Evolutionary conservation across 352 stramenopile genomes (phyloP).

Genomic region (Globisporangium solare): DNA sequence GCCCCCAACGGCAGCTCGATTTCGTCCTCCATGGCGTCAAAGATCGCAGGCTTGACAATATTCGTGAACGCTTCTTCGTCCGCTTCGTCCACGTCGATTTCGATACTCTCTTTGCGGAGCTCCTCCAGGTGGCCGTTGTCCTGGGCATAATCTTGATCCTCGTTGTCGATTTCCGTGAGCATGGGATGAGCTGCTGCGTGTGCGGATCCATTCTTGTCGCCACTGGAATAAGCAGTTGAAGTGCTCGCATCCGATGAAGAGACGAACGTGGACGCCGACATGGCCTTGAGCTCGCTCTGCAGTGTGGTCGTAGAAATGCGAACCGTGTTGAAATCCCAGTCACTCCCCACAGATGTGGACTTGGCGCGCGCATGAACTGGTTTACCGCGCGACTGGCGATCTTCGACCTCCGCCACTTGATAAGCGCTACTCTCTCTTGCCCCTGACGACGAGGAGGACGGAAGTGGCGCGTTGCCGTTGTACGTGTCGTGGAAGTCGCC

Average conservation of each 20-base stretch:
- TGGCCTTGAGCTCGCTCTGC: slow-evolving; percentile 2
- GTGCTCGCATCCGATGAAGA: slow-evolving; percentile 16
- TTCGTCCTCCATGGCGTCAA: slow-evolving; percentile 57
- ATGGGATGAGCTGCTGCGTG: no score
- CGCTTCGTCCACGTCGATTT: slow-evolving; percentile 4
- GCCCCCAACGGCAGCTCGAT: slow-evolving; percentile 17
- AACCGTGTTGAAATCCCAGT: slow-evolving; percentile 80
- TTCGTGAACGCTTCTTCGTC: slow-evolving; percentile 59
- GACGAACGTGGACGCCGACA: no score
- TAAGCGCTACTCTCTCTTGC: slow-evolving; percentile 32
- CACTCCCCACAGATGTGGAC: slow-evolving; percentile 41
- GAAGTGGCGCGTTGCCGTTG: no score
- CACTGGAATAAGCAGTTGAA: not conserved
- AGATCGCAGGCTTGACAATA: slow-evolving; percentile 77
- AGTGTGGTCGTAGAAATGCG: slow-evolving; percentile 37
- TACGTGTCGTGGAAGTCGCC: no score
- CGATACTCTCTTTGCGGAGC: slow-evolving; percentile 19
- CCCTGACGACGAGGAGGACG: slow-evolving; percentile 48
- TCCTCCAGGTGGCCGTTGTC: no score
- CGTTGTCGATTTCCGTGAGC: no score
- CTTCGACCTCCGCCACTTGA: slow-evolving; percentile 9
- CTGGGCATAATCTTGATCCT: no score
- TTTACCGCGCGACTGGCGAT: slow-evolving; percentile 31
- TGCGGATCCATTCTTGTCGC: no score
- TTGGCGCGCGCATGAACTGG: slow-evolving; percentile 29